These are phyloP conservation scores for Aspergillus cejpii DNA, from an alignment of 2,329 filamentous ascomycete genomes.

Conservation along the genomic window DNA sequence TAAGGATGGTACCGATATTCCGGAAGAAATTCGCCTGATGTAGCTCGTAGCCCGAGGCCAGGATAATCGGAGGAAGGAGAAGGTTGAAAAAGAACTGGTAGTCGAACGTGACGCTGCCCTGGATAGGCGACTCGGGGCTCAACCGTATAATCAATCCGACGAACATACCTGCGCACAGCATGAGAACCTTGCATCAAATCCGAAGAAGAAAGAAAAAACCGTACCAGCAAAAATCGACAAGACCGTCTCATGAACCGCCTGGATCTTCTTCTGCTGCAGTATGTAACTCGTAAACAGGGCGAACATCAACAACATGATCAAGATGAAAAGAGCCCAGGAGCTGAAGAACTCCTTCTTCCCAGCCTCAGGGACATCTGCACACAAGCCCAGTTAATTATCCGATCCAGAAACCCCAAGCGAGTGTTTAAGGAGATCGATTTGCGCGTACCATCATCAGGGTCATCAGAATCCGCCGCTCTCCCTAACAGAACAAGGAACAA, in stretches of 20 bases:
- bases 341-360: constrained; percentile 90
- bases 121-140: constrained; percentile 72
- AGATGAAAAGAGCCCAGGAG: constrained; percentile 95
- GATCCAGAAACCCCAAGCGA: constrained; percentile 5
- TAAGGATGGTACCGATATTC: constrained; percentile 94
- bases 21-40: constrained; percentile 99
- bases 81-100: constrained; percentile 99
- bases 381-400: constrained; percentile 19
- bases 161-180: constrained; percentile 66
- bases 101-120: constrained; percentile 89
- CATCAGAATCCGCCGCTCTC: constrained; percentile 33
- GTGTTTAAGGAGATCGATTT: constrained; percentile 8
- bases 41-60: constrained; percentile 92
- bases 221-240: constrained; percentile 93
- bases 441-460: constrained; percentile 36
- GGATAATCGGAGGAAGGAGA: constrained; percentile 93
- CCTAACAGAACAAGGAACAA: constrained; percentile 19
- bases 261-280: constrained; percentile 91
- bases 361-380: constrained; percentile 64
- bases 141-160: constrained; percentile 84
- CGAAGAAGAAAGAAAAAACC: constrained; percentile 5
- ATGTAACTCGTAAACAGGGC: constrained; percentile 97
- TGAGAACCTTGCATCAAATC: neutral
- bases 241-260: constrained; percentile 95
- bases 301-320: constrained; percentile 86